A percentile compares a stretch with the other conserved stretches of the same genome.
These are phyloP conservation scores for Zygnema cylindricum DNA, from an alignment of 139 green algal species.

Conservation along the genomic window DNA sequence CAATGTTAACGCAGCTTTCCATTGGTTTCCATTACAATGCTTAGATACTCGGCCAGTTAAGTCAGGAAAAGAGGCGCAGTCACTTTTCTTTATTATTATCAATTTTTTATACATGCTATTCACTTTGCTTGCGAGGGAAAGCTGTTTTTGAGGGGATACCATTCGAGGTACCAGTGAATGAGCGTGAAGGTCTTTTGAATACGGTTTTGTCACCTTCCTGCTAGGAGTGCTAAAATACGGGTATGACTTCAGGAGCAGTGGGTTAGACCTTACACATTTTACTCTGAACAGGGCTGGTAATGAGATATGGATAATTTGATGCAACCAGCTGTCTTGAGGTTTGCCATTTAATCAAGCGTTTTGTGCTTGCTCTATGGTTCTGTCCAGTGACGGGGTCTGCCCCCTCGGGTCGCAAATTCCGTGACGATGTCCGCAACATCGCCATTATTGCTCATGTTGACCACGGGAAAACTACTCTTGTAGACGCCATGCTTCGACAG, in stretches of 20 bases:
- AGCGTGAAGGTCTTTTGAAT: too few relatives aligned
- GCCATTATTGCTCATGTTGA: slow-evolving; percentile 82
- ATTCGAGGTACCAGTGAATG: neutral
- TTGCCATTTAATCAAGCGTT: neutral
- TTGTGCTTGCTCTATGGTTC: neutral
- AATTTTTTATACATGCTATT: too few relatives aligned
- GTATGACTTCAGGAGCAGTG: neutral
- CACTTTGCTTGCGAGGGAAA: too few relatives aligned
- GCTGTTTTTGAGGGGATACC: neutral
- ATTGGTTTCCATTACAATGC: too few relatives aligned
- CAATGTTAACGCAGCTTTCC: too few relatives aligned
- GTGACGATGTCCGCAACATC: slow-evolving; percentile 67
- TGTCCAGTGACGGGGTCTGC: neutral
- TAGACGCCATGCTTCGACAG: slow-evolving; percentile 92
- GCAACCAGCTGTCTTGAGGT: neutral
- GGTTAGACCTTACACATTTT: neutral
- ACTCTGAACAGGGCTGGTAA: neutral
- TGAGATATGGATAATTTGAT: neutral
- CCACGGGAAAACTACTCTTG: slow-evolving; percentile 84
- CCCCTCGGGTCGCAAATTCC: neutral
- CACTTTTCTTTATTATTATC: too few relatives aligned
- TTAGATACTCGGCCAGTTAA: too few relatives aligned
- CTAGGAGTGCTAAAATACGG: neutral
- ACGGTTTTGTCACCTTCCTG: too few relatives aligned
- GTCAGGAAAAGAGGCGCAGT: too few relatives aligned